Base-by-base conservation (phyloP, 2,329 filamentous ascomycete species). In the Cucurbitaria berberidis region DNA sequence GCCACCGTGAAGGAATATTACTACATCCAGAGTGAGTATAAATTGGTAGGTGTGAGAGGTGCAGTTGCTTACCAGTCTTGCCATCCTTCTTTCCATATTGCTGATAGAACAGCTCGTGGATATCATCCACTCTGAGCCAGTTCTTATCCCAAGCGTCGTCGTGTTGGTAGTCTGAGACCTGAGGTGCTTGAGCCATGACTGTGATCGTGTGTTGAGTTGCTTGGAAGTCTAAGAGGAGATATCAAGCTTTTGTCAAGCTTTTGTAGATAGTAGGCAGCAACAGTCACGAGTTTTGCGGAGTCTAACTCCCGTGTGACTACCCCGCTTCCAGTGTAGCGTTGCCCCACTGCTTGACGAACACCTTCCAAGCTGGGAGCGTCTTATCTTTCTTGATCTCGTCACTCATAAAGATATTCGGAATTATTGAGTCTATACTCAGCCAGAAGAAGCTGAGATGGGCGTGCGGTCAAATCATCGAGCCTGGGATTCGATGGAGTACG, bases 1-100 rank as follows among this genome's bases (percentile, higher is more conserved):
- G 1, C 78, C 78, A n/a, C 78, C 78, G 43, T 80, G 78, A 7
- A 80, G 72, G 50, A 73, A 80, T 19, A 80, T 61, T 0, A 77
- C 74, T 70, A 58, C 9, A 9, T 35, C 10, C 2, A 13, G 38
- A 15, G 29, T 40, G 16, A 42, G 39, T 29, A 15, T 29, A 8
- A 8, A 34, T 5, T 34, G 5, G 13, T 15, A 34, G 16, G 3
- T 5, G 13, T 34, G 4, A 8, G 5, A 5, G 16, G 10, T 34
- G 13, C n/a, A 16, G 5, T 34, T 8, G 10, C 38, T 36, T 63
- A 77, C 76, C 72, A 59, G 76, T 67, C 45, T 75, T 76, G 22
- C 74, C 75, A 40, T 75, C 66, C 15, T 53, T 61, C 13, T 70
- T 72, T 27, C 76, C 76, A 55, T 74, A 76, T 53, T 78, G 75